Base-by-base conservation (phyloP, 2,329 filamentous ascomycete genomes). In the Sclerotinia minor region DNA sequence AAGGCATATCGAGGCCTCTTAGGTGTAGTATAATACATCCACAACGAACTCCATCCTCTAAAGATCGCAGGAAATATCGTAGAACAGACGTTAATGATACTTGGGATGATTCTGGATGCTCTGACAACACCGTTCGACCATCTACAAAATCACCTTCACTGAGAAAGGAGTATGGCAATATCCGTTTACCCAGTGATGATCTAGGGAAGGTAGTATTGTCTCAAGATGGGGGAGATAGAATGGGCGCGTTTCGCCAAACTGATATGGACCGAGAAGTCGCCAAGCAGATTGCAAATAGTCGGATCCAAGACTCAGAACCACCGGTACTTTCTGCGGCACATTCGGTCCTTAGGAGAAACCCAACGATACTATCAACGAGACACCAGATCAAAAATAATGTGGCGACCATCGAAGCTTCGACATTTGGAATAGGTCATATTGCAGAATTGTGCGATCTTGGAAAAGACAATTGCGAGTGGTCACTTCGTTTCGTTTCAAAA, bases 321-420 rank as follows among this genome's bases (percentile, higher is more conserved):
- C 19, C 55, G 13, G 58, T n/a, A 35, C 57, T 63, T 44, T 63
- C 55, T 1, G 49, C 49, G 6, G 41, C 65, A 24, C 15, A 67
- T 29, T 45, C 65, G 5, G 13, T 17, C 17, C n/a, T 67, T 24
- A 41, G 35, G 21, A 49, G 11, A 1, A 35, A 63, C 35, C 47
- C 57, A 45, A 53, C 55, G 32, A 32, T 52, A 17, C 2, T 61
- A n/a, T 47, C 32, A 41, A 55, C 60, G 49, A 38, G 24, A 50
- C 8, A 52, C 13, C 55, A 44, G 6, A 47, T 19, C 26, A 65
- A 35, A 17, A 47, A 45, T 21, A 65, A 24, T 0, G 29, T 15
- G 41, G 21, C 50, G 13, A 35, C 50, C 6, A 21, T 50, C 3
- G 26, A 61, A 24, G 38, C 24, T 38, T 19, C 15, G 21, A 55